Base-by-base conservation (phyloP, 805 yeast genomes). In the Candida quercuum region DNA sequence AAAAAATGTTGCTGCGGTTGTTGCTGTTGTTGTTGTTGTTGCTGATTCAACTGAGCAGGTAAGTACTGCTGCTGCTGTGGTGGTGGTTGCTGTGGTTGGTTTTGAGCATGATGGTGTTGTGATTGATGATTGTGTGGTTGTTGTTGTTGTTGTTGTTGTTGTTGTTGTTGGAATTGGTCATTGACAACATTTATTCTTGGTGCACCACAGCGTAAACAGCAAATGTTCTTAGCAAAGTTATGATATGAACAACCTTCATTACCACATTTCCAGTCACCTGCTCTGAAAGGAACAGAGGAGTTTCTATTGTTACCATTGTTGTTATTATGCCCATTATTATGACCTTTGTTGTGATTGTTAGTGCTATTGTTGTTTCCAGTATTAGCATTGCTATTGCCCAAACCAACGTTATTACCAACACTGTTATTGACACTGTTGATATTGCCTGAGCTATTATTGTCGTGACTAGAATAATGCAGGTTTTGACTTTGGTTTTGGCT, bases 261-360 rank as follows among this genome's bases (percentile, higher is more conserved):
- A 20, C 75, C 68, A 66, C 96, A 89, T 60, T 87, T 88, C 96
- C 96, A 89, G 62, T 88, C 97, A 36, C 96, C 96, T 3, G 96
- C 96, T 51, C 97, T 74, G 62, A 89, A 89, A 22, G 96, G 96
- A n/a, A 89, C 94, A 50, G 76, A 67, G 5, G 69, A 71, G 37
- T 62, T 63, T 30, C 65, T 46, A 15, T 37, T 44, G 21, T 26
- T 31, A 22, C 25, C 25, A 14, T 20, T 23, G 21, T 33, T 35
- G 20, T 26, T n/a, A n/a, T n/a, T n/a, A n/a, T n/a, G n/a, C 24
- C 24, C 24, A 22, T 22, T 22, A 22, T 22, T 22, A 22, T 22
- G 8, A 8, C 24, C 24, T 32, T 38, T 40, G 30, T 39, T 38
- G 18, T 36, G 37, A 32, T 42, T 45, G 22, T 38, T 34, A 16